Evolutionary conservation across 805 yeast species (phyloP), one percentile per base, ranked within the genome.

Genomic region (Teunomyces barrocoloradensis): DNA sequence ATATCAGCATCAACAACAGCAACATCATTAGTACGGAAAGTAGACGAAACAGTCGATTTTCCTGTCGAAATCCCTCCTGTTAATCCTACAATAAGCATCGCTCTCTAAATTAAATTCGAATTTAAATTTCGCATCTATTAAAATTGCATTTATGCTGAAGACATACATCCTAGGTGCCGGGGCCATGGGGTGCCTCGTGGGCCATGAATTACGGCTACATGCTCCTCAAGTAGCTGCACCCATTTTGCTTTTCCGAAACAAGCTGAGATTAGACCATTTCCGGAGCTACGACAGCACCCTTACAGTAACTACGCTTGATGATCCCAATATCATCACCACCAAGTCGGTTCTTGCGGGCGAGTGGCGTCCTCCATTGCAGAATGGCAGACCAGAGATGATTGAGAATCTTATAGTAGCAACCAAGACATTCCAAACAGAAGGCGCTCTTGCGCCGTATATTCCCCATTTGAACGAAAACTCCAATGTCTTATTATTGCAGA

Each of bases 41-140:
- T 64, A 13, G 68, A 60, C 0, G 97, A 88, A 0, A 88, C 97
- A 0, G 98, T 92, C 15, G 96, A 85, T 60, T 94, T 94, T 2
- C 99, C 99, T n/a, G 94, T 79, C 4, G 97, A 96, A 43, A 94
- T 94, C 1, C 97, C 97, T 1, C 99, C 99, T 0, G 99, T 94
- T n/a, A 94, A 77, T 1, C 99, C 99, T 5, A 94, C 78, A 28
- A 94, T 77, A 39, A 94, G 77, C 99, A 94, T 92, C 4, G 17
- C 13, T 23, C 18, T 6, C 15, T 12, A 13, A 13, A 32, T 34
- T 17, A 6, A 6, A n/a, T 18, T 18, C 3, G 20, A 18, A 18
- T 18, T 18, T 71, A 68, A 47, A 48, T 53, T 78, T 12, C 59
- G 77, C 4, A 82, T 23, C 40, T 17, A 32, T 6, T n/a, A 34